Percentiles rank a stretch among this genome's conserved stretches.
phyloP scores from a whole-genome alignment of 208 protist genomes.

The Herpetomonas samuelpessoai region DNA sequence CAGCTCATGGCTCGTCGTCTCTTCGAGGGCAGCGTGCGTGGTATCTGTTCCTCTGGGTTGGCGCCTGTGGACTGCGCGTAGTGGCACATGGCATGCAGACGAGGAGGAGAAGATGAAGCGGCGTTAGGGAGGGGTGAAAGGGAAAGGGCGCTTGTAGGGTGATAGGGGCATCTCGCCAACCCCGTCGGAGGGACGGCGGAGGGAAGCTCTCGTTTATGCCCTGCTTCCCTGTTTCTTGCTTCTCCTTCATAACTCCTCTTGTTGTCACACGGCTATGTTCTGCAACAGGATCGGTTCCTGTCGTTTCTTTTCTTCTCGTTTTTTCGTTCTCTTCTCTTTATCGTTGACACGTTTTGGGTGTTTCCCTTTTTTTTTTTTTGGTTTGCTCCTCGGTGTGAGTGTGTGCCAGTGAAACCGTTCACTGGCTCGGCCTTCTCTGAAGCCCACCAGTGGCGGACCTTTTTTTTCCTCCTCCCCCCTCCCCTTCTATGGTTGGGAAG shows the following conservation, averaged over 20 bases:
- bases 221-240: too few relatives aligned
- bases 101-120: not conserved
- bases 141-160: not conserved
- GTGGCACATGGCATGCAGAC: not conserved
- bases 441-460: too few relatives aligned
- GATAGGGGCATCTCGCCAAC: too few relatives aligned
- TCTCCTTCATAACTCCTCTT: too few relatives aligned
- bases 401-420: too few relatives aligned
- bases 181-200: too few relatives aligned
- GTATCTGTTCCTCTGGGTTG: constrained; percentile 63
- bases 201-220: too few relatives aligned
- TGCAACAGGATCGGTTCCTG: not conserved
- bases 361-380: constrained; percentile 6
- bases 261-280: too few relatives aligned
- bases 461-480: too few relatives aligned
- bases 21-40: constrained; percentile 56
- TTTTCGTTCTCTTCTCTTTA: constrained; percentile 2
- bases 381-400: too few relatives aligned
- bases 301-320: constrained; percentile 7
- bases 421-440: too few relatives aligned
- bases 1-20: constrained; percentile 17
- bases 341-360: not conserved
- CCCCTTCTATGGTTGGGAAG: too few relatives aligned
- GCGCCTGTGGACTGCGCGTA: constrained; percentile 31
- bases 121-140: constrained; percentile 10